Percentiles rank a stretch among this genome's conserved stretches.
phyloP scores from a whole-genome alignment of 1,139 yeast genomes.

The Debaryomyces nepalensis region DNA sequence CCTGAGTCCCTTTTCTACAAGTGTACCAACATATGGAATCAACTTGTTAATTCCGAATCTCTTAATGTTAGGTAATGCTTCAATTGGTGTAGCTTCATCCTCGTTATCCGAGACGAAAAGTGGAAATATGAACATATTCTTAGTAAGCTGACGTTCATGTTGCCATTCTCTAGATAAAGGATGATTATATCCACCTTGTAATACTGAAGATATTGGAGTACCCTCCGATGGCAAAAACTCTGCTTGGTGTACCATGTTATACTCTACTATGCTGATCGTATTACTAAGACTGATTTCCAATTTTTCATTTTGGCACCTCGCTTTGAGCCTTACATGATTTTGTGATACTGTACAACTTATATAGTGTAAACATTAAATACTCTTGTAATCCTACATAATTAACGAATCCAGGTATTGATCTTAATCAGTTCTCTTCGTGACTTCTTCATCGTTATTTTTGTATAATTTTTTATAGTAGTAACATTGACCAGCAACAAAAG shows the following conservation, averaged over 20 bases:
- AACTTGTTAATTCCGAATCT: slow-evolving; percentile 84
- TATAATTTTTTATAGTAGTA: slow-evolving; percentile 28
- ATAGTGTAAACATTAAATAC: too few relatives aligned
- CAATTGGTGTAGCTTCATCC: slow-evolving; percentile 77
- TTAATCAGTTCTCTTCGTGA: slow-evolving; percentile 2
- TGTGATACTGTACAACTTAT: neutral
- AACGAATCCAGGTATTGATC: neutral
- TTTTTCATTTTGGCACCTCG: slow-evolving; percentile 2
- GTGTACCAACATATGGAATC: slow-evolving; percentile 67
- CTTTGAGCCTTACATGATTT: neutral
- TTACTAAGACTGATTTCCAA: slow-evolving; percentile 1
- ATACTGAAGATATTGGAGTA: slow-evolving; percentile 72
- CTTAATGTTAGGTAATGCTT: slow-evolving; percentile 84
- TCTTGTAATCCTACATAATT: neutral
- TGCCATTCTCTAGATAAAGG: slow-evolving; percentile 93
- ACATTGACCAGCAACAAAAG: slow-evolving; percentile 40
- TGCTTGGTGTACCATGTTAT: slow-evolving; percentile 62
- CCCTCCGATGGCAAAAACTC: slow-evolving; percentile 62
- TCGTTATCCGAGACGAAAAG: slow-evolving; percentile 80
- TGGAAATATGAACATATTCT: slow-evolving; percentile 92
- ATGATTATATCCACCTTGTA: slow-evolving; percentile 94
- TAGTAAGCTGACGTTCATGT: slow-evolving; percentile 76
- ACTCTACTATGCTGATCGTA: neutral
- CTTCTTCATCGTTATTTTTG: slow-evolving; percentile 13
- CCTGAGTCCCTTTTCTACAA: slow-evolving; percentile 80